Conservation (phyloP, 176 grass and related monocot genomes). For the Zea luxurians region DNA sequence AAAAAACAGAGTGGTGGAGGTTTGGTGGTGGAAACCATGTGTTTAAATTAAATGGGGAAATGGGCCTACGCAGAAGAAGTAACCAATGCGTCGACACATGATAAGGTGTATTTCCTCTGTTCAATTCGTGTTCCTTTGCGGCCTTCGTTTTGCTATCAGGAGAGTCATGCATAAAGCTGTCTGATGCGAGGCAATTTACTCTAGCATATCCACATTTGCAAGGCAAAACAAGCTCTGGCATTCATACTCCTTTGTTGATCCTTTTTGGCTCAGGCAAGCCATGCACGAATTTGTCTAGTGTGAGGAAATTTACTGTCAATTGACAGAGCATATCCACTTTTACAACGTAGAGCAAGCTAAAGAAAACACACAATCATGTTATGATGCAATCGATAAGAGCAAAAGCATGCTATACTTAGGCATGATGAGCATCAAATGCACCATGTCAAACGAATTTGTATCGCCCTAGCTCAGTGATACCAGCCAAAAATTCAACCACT, state of each 20-base stretch:
- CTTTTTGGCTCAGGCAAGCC: not conserved
- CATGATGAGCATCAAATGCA: not conserved
- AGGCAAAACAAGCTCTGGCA: not conserved
- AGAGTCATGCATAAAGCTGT: not conserved
- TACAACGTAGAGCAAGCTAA: not conserved
- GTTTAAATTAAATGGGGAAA: too few species aligned
- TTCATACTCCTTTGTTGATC: not conserved
- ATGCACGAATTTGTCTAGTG: not conserved
- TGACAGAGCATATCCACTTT: not conserved
- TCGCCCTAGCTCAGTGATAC: not conserved
- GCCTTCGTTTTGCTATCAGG: not conserved
- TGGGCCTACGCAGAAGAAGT: too few species aligned
- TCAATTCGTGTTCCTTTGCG: not conserved
- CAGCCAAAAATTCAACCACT: not conserved
- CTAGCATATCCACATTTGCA: not conserved
- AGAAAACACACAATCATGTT: not conserved
- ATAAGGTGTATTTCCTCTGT: not conserved
- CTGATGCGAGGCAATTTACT: not conserved
- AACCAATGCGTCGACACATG: not conserved
- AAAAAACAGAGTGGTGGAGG: not conserved
- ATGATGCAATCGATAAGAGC: not conserved
- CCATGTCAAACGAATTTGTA: constrained; percentile 5
- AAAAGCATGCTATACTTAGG: not conserved
- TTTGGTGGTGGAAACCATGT: not conserved
- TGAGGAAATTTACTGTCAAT: not conserved